Evolutionary conservation across 2,329 filamentous ascomycete species (phyloP).

Genomic region (Alternaria tenuissima): DNA sequence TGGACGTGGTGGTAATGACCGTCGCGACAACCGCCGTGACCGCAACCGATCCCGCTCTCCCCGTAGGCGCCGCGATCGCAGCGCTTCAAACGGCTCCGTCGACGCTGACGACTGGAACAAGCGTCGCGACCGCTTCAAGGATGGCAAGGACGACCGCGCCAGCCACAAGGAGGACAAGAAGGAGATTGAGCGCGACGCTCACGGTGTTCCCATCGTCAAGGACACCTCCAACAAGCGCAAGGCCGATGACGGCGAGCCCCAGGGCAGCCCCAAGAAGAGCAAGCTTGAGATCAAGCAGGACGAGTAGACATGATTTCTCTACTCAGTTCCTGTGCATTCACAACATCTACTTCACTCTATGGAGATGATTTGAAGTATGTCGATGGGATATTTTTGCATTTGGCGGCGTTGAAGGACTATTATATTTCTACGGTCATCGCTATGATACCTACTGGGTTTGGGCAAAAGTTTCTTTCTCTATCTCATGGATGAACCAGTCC

Average conservation of each 20-base stretch:
- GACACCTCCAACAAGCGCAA: slow-evolving; percentile 46
- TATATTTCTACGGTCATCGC: slow-evolving; percentile 16
- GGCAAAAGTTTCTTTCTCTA: slow-evolving; percentile 17
- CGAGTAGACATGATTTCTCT: slow-evolving; percentile 22
- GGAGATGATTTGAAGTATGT: background rate
- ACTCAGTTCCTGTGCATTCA: background rate
- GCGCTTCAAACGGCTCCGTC: slow-evolving; percentile 26
- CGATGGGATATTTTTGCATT: slow-evolving; percentile 17
- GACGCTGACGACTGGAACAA: slow-evolving; percentile 40
- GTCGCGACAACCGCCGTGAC: slow-evolving; percentile 33
- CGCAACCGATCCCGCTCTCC: slow-evolving; percentile 32
- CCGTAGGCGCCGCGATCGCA: slow-evolving; percentile 37
- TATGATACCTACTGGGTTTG: slow-evolving; percentile 18
- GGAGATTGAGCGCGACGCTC: slow-evolving; percentile 34
- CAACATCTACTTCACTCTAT: background rate
- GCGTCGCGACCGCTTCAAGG: slow-evolving; percentile 47
- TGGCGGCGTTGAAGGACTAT: slow-evolving; percentile 17
- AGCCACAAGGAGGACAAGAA: slow-evolving; percentile 33
- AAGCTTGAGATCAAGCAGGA: slow-evolving; percentile 50
- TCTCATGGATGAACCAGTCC: background rate
- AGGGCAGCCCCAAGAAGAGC: slow-evolving; percentile 39
- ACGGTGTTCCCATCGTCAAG: slow-evolving; percentile 40
- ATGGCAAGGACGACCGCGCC: slow-evolving; percentile 36
- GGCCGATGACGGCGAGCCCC: slow-evolving; percentile 34
- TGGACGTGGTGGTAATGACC: slow-evolving; percentile 29